Conservation (phyloP, 2,329 filamentous ascomycete species). For the Colletotrichum truncatum region DNA sequence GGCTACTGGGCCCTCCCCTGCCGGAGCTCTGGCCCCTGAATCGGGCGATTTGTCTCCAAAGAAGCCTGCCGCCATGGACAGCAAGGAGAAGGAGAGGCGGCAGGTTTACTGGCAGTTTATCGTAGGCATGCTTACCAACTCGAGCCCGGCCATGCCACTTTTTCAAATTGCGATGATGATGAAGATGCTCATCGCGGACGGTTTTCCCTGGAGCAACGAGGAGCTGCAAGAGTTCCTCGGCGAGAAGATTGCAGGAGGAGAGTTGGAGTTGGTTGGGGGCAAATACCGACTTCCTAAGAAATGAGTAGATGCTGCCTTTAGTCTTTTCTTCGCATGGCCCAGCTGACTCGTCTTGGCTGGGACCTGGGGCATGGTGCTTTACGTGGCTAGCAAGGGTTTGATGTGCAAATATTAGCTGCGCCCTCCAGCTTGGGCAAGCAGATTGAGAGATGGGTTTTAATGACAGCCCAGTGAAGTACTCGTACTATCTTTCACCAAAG, state of each 20-base stretch:
- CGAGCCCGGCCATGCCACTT: conserved; percentile 81
- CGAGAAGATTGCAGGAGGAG: conserved; percentile 78
- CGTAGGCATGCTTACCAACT: conserved; percentile 93
- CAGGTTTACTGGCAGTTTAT: conserved; percentile 91
- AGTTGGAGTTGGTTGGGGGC: conserved; percentile 74
- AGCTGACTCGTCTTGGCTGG: too few species aligned
- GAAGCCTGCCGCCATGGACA: conserved; percentile 63
- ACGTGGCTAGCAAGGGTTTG: too few species aligned
- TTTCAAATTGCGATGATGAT: conserved; percentile 92
- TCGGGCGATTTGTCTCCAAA: conserved; percentile 51
- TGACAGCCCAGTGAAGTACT: too few species aligned
- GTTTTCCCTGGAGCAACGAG: conserved; percentile 89
- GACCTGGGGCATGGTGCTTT: too few species aligned
- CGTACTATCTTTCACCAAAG: too few species aligned
- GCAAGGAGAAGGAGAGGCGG: conserved; percentile 69
- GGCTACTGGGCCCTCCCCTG: conserved; percentile 37
- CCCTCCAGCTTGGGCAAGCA: too few species aligned
- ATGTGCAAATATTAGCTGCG: too few species aligned
- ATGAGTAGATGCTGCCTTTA: too few species aligned
- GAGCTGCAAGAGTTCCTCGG: conserved; percentile 84
- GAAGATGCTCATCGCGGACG: conserved; percentile 88
- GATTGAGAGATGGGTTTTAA: too few species aligned
- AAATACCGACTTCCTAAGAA: conserved; percentile 75
- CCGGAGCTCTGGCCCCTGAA: conserved; percentile 34
- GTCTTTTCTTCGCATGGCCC: too few species aligned